Evolutionary conservation across 2,329 filamentous ascomycete species (phyloP), one percentile per base, ranked within the genome.

Genomic region (Epichloe sp.): DNA sequence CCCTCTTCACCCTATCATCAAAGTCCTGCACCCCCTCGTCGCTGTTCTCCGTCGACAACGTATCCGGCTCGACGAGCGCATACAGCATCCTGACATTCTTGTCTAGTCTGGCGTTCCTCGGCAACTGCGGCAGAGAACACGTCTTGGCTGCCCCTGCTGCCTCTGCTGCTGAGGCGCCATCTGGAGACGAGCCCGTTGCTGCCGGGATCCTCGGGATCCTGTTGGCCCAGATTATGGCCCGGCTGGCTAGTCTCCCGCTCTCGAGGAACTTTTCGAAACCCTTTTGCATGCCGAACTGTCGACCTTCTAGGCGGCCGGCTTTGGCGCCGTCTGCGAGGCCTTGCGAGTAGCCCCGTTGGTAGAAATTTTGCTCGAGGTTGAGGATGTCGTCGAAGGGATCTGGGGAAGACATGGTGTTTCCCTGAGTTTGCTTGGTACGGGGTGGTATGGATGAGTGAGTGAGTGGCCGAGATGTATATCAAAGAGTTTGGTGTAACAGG

Each of bases 191-290:
- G 11, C 52, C 47, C 3, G 40, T 11, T 5, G 40, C 40, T 11
- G 7, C 40, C 19, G 17, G 40, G 3, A 4, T 8, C 31, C 12
- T 8, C 1, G 64, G 72, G 11, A 89, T 67, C 50, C 89, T 76
- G 54, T 86, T 85, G 12, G 83, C 82, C 90, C 91, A 97, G n/a
- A 97, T 75, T 23, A 86, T 70, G 14, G 88, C 82, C 60, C 82
- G 83, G 44, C 88, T 87, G 59, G 91, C 84, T 35, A 97, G 68
- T 53, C 77, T 76, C 2, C 91, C 91, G 65, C 88, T 79, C 55
- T 88, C 83, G 42, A 86, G 64, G 62, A 94, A 96, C 69, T 95
- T 97, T 60, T 95, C 88, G 60, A 93, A 97, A 0, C 90, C 91
- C 57, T 90, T 93, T 64, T 94, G 86, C 42, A 97, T 79, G 0